Conservation (phyloP, 306 rosid species). For the Rosa multiflora region DNA sequence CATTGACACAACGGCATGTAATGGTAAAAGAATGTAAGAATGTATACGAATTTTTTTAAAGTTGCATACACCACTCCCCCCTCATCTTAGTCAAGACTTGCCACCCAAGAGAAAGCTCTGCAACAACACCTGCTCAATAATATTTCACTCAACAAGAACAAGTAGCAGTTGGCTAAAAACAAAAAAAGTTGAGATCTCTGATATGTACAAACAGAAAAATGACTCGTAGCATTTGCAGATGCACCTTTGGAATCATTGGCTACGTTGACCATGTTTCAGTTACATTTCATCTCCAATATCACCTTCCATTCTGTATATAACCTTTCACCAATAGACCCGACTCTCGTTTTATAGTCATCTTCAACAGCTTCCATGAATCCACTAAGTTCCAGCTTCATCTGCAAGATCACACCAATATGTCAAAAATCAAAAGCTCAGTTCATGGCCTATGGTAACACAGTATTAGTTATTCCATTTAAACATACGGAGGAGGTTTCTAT, state of each 20-base stretch:
- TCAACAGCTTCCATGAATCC: not conserved
- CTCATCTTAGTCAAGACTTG: not conserved
- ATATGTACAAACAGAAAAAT: conserved; percentile 24
- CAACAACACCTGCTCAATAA: conserved; percentile 5
- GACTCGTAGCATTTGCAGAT: conserved; percentile 9
- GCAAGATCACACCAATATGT: conserved; percentile 2
- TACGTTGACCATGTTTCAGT: not conserved
- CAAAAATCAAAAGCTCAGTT: not conserved
- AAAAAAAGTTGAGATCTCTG: not conserved
- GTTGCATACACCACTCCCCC: not conserved
- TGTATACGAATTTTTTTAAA: not conserved
- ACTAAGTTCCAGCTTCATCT: conserved; percentile 23
- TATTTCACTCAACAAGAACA: conserved; percentile 20
- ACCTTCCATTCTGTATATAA: not conserved
- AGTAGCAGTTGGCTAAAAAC: conserved; percentile 9
- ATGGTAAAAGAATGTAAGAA: not conserved
- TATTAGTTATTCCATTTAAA: not conserved
- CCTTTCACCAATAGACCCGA: not conserved
- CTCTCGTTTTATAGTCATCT: not conserved
- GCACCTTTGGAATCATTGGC: conserved; percentile 13
- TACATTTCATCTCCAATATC: conserved; percentile 15
- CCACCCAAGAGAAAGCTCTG: conserved; percentile 16
- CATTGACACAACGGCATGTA: not conserved
- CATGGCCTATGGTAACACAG: not conserved
- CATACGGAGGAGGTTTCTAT: not conserved